These are phyloP conservation scores for Clonostachys byssicola DNA, from an alignment of 2,329 filamentous ascomycete genomes.

Conservation along the genomic window DNA sequence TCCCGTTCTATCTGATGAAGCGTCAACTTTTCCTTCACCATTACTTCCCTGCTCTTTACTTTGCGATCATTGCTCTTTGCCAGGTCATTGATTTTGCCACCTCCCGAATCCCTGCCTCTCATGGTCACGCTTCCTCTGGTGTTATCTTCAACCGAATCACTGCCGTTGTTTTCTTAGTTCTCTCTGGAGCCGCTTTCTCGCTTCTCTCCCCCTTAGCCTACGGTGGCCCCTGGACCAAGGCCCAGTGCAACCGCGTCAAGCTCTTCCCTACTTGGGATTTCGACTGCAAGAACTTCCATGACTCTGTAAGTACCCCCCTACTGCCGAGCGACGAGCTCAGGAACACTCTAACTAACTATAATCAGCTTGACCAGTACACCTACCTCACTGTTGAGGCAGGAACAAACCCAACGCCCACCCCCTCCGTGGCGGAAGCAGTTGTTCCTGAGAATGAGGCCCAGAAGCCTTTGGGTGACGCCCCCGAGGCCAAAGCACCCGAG, in stretches of 20 bases:
- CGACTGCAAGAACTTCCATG: conserved; percentile 92
- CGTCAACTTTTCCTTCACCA: conserved; percentile 98
- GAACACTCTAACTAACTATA: conserved; percentile 12
- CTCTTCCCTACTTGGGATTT: conserved; percentile 90
- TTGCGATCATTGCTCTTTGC: conserved; percentile 83
- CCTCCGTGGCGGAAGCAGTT: conserved; percentile 4
- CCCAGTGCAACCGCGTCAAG: conserved; percentile 82
- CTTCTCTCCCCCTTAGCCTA: conserved; percentile 90
- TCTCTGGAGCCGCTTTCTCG: conserved; percentile 72
- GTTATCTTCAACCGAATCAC: conserved; percentile 70
- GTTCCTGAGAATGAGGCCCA: conserved; percentile 11
- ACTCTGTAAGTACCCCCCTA: conserved; percentile 63
- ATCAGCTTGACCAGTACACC: conserved; percentile 42
- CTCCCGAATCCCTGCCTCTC: conserved; percentile 54
- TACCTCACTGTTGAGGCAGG: conserved; percentile 15
- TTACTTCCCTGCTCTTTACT: conserved; percentile 96
- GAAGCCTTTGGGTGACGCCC: conserved; percentile 14
- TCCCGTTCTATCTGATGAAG: conserved; percentile 97
- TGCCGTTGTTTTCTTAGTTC: conserved; percentile 67
- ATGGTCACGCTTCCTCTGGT: conserved; percentile 14
- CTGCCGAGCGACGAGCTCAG: background rate
- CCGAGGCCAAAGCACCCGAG: conserved; percentile 14
- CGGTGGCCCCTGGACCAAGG: conserved; percentile 89
- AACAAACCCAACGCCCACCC: conserved; percentile 16
- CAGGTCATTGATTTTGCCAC: conserved; percentile 86